A percentile compares a stretch with the other conserved stretches of the same genome.
Conservation (phyloP, 2,329 filamentous ascomycete genomes). For the Fulvia fulva region DNA sequence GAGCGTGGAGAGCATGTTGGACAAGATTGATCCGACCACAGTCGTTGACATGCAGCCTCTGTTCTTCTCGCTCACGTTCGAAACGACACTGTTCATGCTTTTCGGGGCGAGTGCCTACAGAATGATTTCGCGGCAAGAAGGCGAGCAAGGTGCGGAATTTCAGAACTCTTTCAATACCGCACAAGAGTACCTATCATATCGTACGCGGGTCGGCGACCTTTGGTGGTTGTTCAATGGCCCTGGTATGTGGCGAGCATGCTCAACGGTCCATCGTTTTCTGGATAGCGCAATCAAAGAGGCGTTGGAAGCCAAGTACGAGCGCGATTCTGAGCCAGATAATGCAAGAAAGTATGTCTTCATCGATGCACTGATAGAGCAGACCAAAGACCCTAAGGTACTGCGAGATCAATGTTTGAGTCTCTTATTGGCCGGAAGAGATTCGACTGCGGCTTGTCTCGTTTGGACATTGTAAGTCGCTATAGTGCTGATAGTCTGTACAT, state of each 20-base stretch:
- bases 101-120: background rate
- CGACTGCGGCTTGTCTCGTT: conserved; percentile 3
- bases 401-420: conserved; percentile 9
- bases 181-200: conserved; percentile 2
- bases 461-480: conserved; percentile 5
- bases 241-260: background rate
- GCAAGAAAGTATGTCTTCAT: conserved; percentile 1
- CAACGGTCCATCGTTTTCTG: background rate
- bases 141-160: background rate
- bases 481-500: no score
- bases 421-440: conserved; percentile 10
- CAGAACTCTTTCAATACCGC: conserved; percentile 6
- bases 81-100: background rate
- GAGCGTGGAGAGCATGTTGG: background rate
- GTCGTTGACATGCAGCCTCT: background rate
- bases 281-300: background rate
- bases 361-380: background rate
- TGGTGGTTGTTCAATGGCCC: conserved; percentile 10
- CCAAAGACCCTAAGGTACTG: background rate
- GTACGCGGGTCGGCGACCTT: conserved; percentile 4
- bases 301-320: background rate
- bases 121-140: background rate
- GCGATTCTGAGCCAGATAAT: background rate
- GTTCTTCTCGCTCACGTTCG: background rate
- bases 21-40: background rate